phyloP scores from a whole-genome alignment of 805 yeast genomes.

The Nakazawaea holstii region DNA sequence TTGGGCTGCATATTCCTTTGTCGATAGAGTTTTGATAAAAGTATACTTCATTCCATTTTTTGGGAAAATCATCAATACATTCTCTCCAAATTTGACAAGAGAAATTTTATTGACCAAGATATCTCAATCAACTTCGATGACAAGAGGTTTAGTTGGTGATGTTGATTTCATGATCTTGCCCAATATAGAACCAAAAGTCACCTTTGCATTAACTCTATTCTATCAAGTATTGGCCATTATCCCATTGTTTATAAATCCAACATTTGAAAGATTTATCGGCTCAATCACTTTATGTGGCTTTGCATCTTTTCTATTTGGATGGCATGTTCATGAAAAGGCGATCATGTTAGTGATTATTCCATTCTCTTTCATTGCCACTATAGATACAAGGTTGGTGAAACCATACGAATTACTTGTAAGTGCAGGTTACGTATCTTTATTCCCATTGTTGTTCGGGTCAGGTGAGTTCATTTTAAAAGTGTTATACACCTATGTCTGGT shows the following conservation, averaged over 20 bases:
- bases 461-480: constrained; percentile 77
- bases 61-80: constrained; percentile 32
- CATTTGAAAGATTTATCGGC: constrained; percentile 74
- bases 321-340: constrained; percentile 99
- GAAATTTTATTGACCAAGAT: constrained; percentile 14
- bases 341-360: constrained; percentile 87
- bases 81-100: constrained; percentile 16
- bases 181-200: constrained; percentile 67
- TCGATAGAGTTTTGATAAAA: constrained; percentile 64
- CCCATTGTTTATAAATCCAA: constrained; percentile 68
- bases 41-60: constrained; percentile 39
- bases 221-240: constrained; percentile 75
- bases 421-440: constrained; percentile 81
- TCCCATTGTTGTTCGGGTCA: constrained; percentile 79
- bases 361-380: constrained; percentile 65
- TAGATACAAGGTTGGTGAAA: constrained; percentile 65
- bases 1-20: constrained; percentile 90
- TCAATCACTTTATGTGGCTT: constrained; percentile 85
- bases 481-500: constrained; percentile 79
- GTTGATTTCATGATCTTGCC: constrained; percentile 79
- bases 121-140: constrained; percentile 23
- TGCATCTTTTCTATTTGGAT: constrained; percentile 89
- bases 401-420: constrained; percentile 68
- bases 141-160: constrained; percentile 91
- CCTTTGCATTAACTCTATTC: constrained; percentile 77